A percentile compares a stretch with the other conserved stretches of the same genome.
Conservation (phyloP, 371 early-diverging fungal genomes). For the Actinomortierella wolfii region DNA sequence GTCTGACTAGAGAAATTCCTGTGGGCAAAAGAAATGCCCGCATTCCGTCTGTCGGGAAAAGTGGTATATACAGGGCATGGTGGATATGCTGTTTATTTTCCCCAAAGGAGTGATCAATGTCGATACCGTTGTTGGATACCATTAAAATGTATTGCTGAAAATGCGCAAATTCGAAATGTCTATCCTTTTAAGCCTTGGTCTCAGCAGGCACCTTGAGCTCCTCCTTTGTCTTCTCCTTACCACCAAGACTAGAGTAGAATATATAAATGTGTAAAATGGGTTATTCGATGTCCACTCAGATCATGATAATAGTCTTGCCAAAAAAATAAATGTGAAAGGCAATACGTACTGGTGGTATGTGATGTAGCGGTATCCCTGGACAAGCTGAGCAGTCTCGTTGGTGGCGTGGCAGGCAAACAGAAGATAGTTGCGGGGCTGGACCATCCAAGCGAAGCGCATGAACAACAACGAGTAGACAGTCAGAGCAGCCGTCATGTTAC, state of each 20-base stretch:
- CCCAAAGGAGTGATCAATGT: no score
- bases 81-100: no score
- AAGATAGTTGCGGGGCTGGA: conserved; percentile 88
- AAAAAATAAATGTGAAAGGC: no score
- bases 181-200: conserved; percentile 14
- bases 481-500: conserved; percentile 85
- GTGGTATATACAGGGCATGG: no score
- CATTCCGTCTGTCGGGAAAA: no score
- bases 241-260: conserved; percentile 39
- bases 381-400: conserved; percentile 87
- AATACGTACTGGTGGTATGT: conserved; percentile 61
- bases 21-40: no score
- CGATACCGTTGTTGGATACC: no score
- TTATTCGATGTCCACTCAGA: conserved; percentile 5
- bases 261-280: conserved; percentile 8
- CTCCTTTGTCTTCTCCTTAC: conserved; percentile 38
- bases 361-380: conserved; percentile 85
- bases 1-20: no score
- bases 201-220: conserved; percentile 33
- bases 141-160: no score
- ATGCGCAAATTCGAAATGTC: no score
- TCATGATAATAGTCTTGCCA: no score
- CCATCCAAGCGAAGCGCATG: conserved; percentile 96
- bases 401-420: conserved; percentile 93
- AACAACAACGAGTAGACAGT: conserved; percentile 85